Evolutionary conservation across 768 basidiomycete genomes (phyloP), one percentile per base, ranked within the genome.

Genomic region (Lactarius akahatsu): DNA sequence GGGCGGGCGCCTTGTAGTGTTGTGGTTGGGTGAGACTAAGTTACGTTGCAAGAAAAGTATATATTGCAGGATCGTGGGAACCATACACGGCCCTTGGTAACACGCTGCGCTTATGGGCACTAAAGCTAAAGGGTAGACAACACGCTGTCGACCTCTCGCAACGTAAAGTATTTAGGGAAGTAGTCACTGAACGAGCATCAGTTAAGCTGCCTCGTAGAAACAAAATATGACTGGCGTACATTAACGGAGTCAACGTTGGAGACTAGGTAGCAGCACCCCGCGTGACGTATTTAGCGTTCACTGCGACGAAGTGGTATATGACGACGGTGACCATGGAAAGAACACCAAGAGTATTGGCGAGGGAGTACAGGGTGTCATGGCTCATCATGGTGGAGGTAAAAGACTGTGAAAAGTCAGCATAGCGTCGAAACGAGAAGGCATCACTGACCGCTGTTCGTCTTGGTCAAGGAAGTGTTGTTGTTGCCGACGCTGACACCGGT

Each of bases 261-360:
- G 34, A 23, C 45, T 60, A 47, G 4, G n/a, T 18, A 18, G 34
- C 23, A 43, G 62, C 8, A 7, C 50, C 28, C 15, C 58, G 41
- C 20, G 75, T 74, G 74, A 83, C 68, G 67, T 80, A 73, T 26
- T 83, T 82, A 47, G 86, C 85, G 72, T 96, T 96, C 67, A 96
- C 92, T 40, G 92, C 89, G 59, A 98, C 80, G 72, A 96, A 85
- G 79, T 98, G 96, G 77, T 96, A 97, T 57, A 86, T 84, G 62
- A 98, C 88, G 63, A 95, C 89, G 6, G 91, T 87, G 70, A 93
- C 72, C 89, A 98, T 94, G 34, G 96, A 91, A 61, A 92, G 80
- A 43, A 88, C 80, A 43, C 95, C 95, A 20, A 96, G 86, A 34
- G 85, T 80, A 77, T 94, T 95, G 65, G 93, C 90, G 61, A 96